Conservation (phyloP, 495 filamentous ascomycete species). For the Neurospora sp. region DNA sequence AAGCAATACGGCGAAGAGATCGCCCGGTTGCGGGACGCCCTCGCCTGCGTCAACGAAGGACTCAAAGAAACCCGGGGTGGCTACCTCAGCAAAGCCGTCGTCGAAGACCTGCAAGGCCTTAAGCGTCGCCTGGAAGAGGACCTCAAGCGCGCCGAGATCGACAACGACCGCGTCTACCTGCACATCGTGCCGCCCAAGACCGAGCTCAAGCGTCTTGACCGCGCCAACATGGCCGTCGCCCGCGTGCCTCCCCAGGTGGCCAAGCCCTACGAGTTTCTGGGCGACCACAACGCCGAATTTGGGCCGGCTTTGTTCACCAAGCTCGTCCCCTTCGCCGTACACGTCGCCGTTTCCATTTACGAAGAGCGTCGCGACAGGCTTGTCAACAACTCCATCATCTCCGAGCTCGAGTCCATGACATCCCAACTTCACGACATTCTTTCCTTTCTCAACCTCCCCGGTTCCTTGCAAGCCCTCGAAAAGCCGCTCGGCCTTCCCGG, state of each 20-base stretch:
- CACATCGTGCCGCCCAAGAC: slow-evolving; percentile 78
- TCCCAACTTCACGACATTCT: slow-evolving; percentile 70
- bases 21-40: slow-evolving; percentile 69
- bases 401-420: slow-evolving; percentile 74
- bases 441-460: slow-evolving; percentile 78
- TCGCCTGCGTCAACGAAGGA: slow-evolving; percentile 75
- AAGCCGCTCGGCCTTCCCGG: slow-evolving; percentile 90
- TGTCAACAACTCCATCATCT: slow-evolving; percentile 75
- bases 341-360: slow-evolving; percentile 90
- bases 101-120: slow-evolving; percentile 73
- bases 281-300: slow-evolving; percentile 59
- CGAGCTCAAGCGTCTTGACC: slow-evolving; percentile 73
- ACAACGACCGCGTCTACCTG: slow-evolving; percentile 92
- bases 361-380: slow-evolving; percentile 82
- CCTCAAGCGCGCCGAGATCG: slow-evolving; percentile 85
- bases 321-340: slow-evolving; percentile 90
- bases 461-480: slow-evolving; percentile 87
- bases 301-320: slow-evolving; percentile 82
- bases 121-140: slow-evolving; percentile 78
- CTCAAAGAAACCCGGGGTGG: slow-evolving; percentile 63
- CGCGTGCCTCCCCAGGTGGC: slow-evolving; percentile 76
- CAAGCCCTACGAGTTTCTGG: slow-evolving; percentile 66
- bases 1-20: slow-evolving; percentile 94
- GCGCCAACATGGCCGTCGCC: slow-evolving; percentile 78
- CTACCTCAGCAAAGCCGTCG: slow-evolving; percentile 76